These are phyloP conservation scores for Trichoderma brevicompactum DNA, from an alignment of 2,329 filamentous ascomycete species.

Conservation along the genomic window DNA sequence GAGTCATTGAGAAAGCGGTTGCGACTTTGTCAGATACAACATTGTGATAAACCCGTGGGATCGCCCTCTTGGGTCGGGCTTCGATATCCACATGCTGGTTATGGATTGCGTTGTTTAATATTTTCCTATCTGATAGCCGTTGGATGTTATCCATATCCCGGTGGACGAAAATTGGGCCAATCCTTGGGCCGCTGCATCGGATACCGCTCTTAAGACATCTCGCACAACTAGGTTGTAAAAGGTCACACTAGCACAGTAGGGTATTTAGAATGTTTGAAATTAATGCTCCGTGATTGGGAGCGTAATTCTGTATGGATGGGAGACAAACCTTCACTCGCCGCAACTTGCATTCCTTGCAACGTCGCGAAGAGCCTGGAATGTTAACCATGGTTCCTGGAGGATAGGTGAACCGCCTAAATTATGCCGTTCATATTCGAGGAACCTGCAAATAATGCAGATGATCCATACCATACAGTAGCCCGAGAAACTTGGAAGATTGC, in stretches of 20 bases:
- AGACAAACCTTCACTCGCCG: constrained; percentile 5
- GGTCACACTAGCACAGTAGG: background rate
- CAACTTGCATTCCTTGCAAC: background rate
- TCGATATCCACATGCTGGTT: background rate
- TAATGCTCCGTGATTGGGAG: background rate
- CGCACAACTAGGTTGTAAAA: background rate
- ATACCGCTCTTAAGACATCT: constrained; percentile 1
- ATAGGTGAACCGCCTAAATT: background rate
- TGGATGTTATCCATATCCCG: constrained; percentile 1
- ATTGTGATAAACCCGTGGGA: background rate
- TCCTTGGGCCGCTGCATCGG: background rate
- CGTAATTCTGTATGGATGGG: background rate
- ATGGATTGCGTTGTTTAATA: background rate
- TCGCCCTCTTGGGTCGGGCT: background rate
- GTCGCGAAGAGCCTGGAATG: constrained; percentile 6
- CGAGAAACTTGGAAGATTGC: no score
- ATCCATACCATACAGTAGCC: no score
- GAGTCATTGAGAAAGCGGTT: background rate
- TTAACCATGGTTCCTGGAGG: background rate
- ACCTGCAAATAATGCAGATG: no score
- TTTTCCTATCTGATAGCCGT: background rate
- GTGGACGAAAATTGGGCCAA: background rate
- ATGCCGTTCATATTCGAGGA: no score
- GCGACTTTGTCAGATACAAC: background rate
- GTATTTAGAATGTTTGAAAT: no score